Base-by-base conservation (phyloP, 192 early-diverging fungal genomes). In the Helicostylum pulchrum region DNA sequence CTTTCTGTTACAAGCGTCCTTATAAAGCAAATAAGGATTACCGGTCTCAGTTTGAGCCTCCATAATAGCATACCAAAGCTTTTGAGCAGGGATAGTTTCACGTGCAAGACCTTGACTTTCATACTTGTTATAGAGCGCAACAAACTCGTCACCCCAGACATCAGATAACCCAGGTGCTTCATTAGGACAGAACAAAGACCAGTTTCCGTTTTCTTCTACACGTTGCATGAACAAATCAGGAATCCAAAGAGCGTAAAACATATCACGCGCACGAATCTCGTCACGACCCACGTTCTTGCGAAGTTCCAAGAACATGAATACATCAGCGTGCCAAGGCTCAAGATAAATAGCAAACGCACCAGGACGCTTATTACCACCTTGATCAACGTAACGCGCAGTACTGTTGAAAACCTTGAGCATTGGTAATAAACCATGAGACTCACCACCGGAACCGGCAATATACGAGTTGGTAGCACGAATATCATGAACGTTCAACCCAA, bases 291-390 rank as follows among this genome's bases (percentile, higher is more conserved):
- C 92, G 81, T 99, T 99, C 87, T 96, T 96, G 71, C 88, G 88
- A 64, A 99, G 78, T 66, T 99, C 97, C 60, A 99, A 73, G 76
- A 99, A 99, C 64, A 88, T 89, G 69, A 97, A 94, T 19, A 99
- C 84, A 72, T 99, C 97, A 7, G 97, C 84, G 71, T 99, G 97
- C 97, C 97, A 99, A 19, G 95, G 94, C 78, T 99, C 97, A 32
- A 99, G 80, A 77, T 99, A 99, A 66, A 99, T 89, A 61, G 97
- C 97, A 84, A 99, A 99, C 4, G 94, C 94, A n/a, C 97, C 97
- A 0, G 94, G 94, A 31, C 97, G 89, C 83, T 97, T 99, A 85
- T 96, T 96, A 51, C 95, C 97, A 61, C 97, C 97, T 79, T 99
- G 97, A 80, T 97, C 94, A 17, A 99, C 97, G 74, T 96, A 99